Conservation (phyloP, 2,329 filamentous ascomycete species). For the Intubia oerlemansii region DNA sequence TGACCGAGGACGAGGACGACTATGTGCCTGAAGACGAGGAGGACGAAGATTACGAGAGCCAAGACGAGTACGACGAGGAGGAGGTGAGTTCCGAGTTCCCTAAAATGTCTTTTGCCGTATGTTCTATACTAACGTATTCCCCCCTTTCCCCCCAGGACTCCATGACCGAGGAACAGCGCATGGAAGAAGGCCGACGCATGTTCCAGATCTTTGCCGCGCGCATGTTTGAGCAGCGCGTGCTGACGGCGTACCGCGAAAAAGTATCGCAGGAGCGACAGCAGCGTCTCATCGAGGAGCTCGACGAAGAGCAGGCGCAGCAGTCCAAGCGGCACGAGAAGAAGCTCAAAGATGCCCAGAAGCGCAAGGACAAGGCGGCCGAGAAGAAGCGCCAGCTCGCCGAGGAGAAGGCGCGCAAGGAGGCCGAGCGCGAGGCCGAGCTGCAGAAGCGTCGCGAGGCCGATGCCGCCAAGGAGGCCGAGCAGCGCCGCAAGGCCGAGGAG, state of each 20-base stretch:
- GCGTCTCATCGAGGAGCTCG: slow-evolving; percentile 75
- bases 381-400: slow-evolving; percentile 83
- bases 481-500: slow-evolving; percentile 65
- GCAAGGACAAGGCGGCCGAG: slow-evolving; percentile 78
- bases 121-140: neutral
- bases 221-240: slow-evolving; percentile 96
- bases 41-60: slow-evolving; percentile 38
- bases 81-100: slow-evolving; percentile 41
- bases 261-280: slow-evolving; percentile 82
- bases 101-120: neutral
- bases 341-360: slow-evolving; percentile 81
- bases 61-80: slow-evolving; percentile 57
- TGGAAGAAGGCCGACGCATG: slow-evolving; percentile 97
- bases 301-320: slow-evolving; percentile 60
- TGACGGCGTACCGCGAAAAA: slow-evolving; percentile 95
- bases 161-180: slow-evolving; percentile 95
- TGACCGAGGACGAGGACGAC: slow-evolving; percentile 38
- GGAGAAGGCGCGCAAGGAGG: slow-evolving; percentile 70
- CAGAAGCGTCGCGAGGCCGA: slow-evolving; percentile 55
- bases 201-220: slow-evolving; percentile 98
- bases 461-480: slow-evolving; percentile 59
- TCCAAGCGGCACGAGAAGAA: slow-evolving; percentile 78
- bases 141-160: slow-evolving; percentile 42
- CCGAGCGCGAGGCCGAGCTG: slow-evolving; percentile 76
- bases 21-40: slow-evolving; percentile 23